These are phyloP conservation scores for Linderniella brevidens DNA, from an alignment of 257 asterid genomes.

Conservation along the genomic window DNA sequence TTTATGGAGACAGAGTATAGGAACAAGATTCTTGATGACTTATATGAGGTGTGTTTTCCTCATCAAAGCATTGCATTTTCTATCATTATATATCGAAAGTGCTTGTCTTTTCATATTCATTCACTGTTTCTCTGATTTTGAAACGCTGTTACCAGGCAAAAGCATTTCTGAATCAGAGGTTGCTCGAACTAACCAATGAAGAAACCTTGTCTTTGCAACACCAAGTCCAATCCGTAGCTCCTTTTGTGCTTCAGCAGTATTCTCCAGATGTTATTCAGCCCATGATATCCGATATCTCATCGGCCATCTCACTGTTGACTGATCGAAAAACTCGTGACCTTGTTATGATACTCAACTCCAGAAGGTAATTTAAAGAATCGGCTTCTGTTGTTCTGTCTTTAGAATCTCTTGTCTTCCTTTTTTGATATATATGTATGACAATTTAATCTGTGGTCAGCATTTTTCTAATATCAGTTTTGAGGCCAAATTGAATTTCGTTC, in stretches of 20 bases:
- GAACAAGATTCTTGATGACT: slow-evolving; percentile 90
- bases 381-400: background rate
- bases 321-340: slow-evolving; percentile 81
- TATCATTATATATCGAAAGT: background rate
- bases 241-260: slow-evolving; percentile 80
- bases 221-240: slow-evolving; percentile 93
- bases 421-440: background rate
- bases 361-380: slow-evolving; percentile 30
- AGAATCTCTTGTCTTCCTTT: background rate
- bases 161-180: slow-evolving; percentile 79
- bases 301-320: slow-evolving; percentile 58
- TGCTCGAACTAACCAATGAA: slow-evolving; percentile 64
- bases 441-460: no score
- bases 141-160: slow-evolving; percentile 37
- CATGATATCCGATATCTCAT: slow-evolving; percentile 55
- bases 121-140: slow-evolving; percentile 10
- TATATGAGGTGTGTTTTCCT: slow-evolving; percentile 51
- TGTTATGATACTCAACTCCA: slow-evolving; percentile 89
- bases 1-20: slow-evolving; percentile 88
- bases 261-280: slow-evolving; percentile 47
- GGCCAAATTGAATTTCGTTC: background rate
- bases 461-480: no score
- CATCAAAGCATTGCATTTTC: background rate
- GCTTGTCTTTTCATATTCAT: slow-evolving; percentile 3
- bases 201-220: slow-evolving; percentile 81